Evolutionary conservation across 2,329 filamentous ascomycete genomes (phyloP), one percentile per base, ranked within the genome.

Genomic region (Lecanicillium sp.): DNA sequence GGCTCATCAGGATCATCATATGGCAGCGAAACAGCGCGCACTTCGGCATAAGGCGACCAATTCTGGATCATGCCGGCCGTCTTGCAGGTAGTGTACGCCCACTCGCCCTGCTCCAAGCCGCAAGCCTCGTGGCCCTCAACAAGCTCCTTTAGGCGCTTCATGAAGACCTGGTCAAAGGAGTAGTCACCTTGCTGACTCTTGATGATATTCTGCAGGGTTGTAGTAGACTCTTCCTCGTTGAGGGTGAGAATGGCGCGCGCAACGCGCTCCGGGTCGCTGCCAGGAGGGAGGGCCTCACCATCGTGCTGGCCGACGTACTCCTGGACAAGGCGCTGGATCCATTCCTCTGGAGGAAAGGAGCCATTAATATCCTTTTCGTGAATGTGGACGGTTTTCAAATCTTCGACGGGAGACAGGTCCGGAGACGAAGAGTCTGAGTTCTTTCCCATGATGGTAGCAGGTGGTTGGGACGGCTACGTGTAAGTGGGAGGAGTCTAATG

Each of bases 1-100:
- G 54, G 40, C 19, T 50, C 49, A 6, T 52, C 40, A 1, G 45
- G 43, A 29, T 57, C 52, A 43, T 56, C 54, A 20, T 49, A 51
- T 0, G 53, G 53, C 5, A 48, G 38, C 2, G 51, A 48, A 5
- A 54, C 46, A 19, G 53, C 48, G 16, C 53, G 48, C 12, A 55
- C 53, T 37, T 54, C 53, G 0, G 53, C 47, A 35, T 54, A 55
- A 6, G 48, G 50, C 9, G 49, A 49, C 42, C 42, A 44, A 22
- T 43, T 43, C 29, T 41, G 17, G 18, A 29, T 42, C 16, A 43
- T 55, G 27, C 43, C 48, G 30, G 44, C 49, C n/a, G 42, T 40
- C 45, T 48, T 48, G 45, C 49, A 51, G 37, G 46, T 38, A 29
- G 48, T 42, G 32, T 56, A 56, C 1, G 47, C 38, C 53, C 53